A percentile compares a stretch with the other conserved stretches of the same genome.
phyloP scores from a whole-genome alignment of 768 basidiomycete species.

The Boletus pseudo-olivaceus region DNA sequence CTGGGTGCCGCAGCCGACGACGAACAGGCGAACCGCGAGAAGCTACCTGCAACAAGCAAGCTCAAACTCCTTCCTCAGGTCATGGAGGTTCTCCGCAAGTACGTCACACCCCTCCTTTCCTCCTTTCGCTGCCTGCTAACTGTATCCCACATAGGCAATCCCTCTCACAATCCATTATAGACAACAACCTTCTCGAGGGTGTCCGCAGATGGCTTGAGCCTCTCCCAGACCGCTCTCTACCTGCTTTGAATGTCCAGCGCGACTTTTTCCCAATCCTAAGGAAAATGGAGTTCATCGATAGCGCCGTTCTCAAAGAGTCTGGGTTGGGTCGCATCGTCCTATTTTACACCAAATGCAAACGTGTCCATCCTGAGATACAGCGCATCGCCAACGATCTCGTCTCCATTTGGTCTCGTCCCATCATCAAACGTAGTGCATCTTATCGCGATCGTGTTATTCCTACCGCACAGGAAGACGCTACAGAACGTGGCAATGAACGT shows the following conservation, averaged over 20 bases:
- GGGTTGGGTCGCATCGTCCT: conserved; percentile 84
- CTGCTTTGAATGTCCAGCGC: conserved; percentile 92
- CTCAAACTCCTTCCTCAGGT: conserved; percentile 83
- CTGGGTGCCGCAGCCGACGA: conserved; percentile 82
- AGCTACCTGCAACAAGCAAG: conserved; percentile 80
- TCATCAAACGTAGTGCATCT: conserved; percentile 84
- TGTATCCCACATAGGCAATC: conserved; percentile 54
- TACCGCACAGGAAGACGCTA: conserved; percentile 42
- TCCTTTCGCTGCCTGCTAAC: not conserved
- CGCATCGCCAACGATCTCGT: conserved; percentile 83
- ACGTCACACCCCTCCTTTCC: conserved; percentile 18
- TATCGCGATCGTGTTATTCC: conserved; percentile 75
- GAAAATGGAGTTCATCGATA: conserved; percentile 93
- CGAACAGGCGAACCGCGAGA: conserved; percentile 71
- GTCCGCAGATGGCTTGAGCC: conserved; percentile 93
- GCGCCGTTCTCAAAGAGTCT: conserved; percentile 84
- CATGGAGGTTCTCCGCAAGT: conserved; percentile 93
- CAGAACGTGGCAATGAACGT: conserved; percentile 45
- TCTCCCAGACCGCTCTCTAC: conserved; percentile 86
- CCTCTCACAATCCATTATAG: conserved; percentile 87
- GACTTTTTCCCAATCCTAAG: conserved; percentile 81
- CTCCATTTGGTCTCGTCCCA: conserved; percentile 82
- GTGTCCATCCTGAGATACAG: conserved; percentile 77
- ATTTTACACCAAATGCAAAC: conserved; percentile 95
- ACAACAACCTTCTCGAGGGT: conserved; percentile 90